Conservation (phyloP, 2,329 filamentous ascomycete genomes). For the Colletotrichum eremochloae region DNA sequence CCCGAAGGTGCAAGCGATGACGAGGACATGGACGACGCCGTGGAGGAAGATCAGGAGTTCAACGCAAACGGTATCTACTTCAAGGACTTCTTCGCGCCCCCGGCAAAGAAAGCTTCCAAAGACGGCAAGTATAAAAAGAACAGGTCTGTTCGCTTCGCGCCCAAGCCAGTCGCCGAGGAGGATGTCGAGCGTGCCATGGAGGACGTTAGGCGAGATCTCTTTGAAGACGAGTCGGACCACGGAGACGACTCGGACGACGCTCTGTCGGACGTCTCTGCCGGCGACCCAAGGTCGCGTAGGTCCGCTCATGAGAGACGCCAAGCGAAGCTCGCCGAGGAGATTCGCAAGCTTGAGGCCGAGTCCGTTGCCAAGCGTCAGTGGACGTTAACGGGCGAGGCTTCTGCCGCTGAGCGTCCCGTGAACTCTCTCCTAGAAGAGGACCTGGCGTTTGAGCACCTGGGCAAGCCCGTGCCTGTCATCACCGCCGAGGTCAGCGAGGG, state of each 20-base stretch:
- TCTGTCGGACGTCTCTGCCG: constrained; percentile 75
- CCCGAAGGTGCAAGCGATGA: constrained; percentile 78
- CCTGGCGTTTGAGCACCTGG: constrained; percentile 93
- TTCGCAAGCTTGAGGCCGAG: constrained; percentile 88
- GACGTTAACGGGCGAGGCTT: constrained; percentile 90
- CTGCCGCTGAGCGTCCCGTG: constrained; percentile 82
- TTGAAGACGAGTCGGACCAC: constrained; percentile 79
- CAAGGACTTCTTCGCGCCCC: constrained; percentile 92
- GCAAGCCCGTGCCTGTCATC: constrained; percentile 94
- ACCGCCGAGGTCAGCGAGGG: constrained; percentile 91
- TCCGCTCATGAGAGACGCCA: constrained; percentile 91
- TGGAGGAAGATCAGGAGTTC: constrained; percentile 64
- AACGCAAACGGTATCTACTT: constrained; percentile 94
- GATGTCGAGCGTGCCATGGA: constrained; percentile 88
- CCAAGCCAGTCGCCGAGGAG: constrained; percentile 66
- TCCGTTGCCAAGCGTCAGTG: constrained; percentile 92
- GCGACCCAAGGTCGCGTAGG: constrained; percentile 78
- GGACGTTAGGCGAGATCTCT: constrained; percentile 89
- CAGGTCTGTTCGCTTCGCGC: constrained; percentile 55
- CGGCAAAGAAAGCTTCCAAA: constrained; percentile 75
- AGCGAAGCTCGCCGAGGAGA: constrained; percentile 89
- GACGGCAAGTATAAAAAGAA: constrained; percentile 55
- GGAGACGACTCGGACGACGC: constrained; percentile 73
- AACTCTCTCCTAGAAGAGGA: constrained; percentile 97
- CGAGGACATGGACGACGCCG: constrained; percentile 69